Percentiles rank a stretch among this genome's conserved stretches.
Evolutionary conservation across 768 basidiomycete species (phyloP).

Genomic region (Tulasnella sp.): DNA sequence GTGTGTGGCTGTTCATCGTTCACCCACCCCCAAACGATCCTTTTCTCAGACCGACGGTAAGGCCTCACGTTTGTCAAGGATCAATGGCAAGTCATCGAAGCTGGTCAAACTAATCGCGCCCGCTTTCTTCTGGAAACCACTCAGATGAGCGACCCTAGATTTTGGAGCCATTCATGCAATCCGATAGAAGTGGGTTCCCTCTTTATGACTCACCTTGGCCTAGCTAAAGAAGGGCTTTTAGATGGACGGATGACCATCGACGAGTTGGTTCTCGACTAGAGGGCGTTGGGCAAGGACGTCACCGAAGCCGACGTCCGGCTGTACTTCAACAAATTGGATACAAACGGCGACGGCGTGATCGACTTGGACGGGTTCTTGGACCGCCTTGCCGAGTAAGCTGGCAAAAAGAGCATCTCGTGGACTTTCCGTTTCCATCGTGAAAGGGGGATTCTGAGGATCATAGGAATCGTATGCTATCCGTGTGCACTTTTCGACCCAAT

Average conservation of each 20-base stretch:
- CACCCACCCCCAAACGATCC: no score
- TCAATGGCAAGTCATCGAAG: background rate
- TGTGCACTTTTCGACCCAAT: constrained; percentile 22
- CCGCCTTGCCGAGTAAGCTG: background rate
- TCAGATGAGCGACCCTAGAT: background rate
- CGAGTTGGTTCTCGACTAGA: background rate
- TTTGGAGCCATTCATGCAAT: background rate
- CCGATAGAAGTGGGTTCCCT: background rate
- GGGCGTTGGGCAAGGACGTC: background rate
- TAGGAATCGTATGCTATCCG: constrained; percentile 28
- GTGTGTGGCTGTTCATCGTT: no score
- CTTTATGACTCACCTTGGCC: background rate
- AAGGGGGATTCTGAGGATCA: background rate
- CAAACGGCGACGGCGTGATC: background rate
- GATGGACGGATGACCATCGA: background rate
- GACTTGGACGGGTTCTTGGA: background rate
- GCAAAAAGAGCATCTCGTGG: no score
- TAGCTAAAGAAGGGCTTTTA: background rate
- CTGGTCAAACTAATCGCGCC: background rate
- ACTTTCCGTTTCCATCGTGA: background rate
- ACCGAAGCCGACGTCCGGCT: background rate
- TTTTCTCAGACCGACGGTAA: background rate
- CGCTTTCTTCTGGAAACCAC: no score
- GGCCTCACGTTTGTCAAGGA: background rate
- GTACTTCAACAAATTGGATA: background rate